Conservation (phyloP, 2,329 filamentous ascomycete species). For the Neoarthrinium moseri region DNA sequence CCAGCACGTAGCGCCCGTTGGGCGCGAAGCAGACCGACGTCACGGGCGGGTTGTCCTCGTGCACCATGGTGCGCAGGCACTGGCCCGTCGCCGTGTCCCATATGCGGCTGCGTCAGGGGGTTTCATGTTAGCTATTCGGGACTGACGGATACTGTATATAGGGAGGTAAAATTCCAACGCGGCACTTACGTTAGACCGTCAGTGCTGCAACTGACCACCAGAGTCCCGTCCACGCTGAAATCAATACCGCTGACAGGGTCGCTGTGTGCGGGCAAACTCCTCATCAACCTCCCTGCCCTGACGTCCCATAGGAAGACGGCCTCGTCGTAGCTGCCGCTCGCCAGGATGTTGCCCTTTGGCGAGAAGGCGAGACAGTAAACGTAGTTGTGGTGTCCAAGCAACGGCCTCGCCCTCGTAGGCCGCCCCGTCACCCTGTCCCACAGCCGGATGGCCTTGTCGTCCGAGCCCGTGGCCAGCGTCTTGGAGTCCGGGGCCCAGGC, state of each 20-base stretch:
- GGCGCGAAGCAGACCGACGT: conserved; percentile 89
- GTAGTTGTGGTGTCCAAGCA: conserved; percentile 93
- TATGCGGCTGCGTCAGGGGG: conserved; percentile 60
- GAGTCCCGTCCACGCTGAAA: conserved; percentile 86
- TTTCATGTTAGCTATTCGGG: conserved; percentile 8
- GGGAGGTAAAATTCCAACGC: not conserved
- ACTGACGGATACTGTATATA: not conserved
- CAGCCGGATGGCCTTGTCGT: conserved; percentile 92
- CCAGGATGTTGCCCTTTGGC: conserved; percentile 97
- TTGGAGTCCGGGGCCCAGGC: conserved; percentile 92
- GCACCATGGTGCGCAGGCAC: conserved; percentile 89
- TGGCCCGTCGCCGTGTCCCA: conserved; percentile 97
- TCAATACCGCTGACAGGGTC: conserved; percentile 94
- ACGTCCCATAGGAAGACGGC: conserved; percentile 98
- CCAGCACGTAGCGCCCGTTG: conserved; percentile 89
- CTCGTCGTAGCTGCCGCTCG: conserved; percentile 94
- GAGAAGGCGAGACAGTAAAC: conserved; percentile 92
- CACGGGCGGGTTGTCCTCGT: conserved; percentile 92
- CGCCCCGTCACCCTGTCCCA: conserved; percentile 74
- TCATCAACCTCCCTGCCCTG: conserved; percentile 81
- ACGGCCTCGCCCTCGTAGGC: conserved; percentile 52
- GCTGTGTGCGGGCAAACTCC: conserved; percentile 87
- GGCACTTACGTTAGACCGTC: conserved; percentile 77
- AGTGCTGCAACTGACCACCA: conserved; percentile 87
- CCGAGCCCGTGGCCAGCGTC: conserved; percentile 84